Base-by-base conservation (phyloP, 768 basidiomycete genomes). In the Paxillus ammoniavirescens region DNA sequence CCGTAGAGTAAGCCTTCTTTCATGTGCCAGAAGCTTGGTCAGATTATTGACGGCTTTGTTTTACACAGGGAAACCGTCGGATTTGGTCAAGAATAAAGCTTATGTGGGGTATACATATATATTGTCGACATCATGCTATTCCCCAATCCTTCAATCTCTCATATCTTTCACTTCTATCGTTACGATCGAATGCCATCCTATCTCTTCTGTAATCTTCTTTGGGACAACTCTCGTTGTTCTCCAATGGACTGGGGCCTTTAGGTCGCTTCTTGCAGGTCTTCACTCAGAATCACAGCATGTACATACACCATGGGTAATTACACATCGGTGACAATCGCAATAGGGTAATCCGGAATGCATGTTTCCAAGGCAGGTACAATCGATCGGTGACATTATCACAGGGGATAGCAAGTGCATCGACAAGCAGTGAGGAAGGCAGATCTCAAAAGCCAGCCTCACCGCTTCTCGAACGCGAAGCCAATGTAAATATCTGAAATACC, bases 391-490 rank as follows among this genome's bases (percentile, higher is more conserved):
- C n/a, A n/a, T n/a, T n/a, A n/a, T n/a, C n/a, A n/a, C n/a, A n/a
- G n/a, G n/a, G n/a, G 21, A 21, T 21, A 21, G 21, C 21, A 21
- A 21, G 21, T 21, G 5, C 26, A 26, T 26, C 26, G 6, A 26
- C 6, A 43, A 42, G 33, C 40, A 17, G 47, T 18, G 17, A 7
- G 10, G 47, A 36, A 23, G 17, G 8, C n/a, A 17, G 6, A 18
- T 36, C 49, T 33, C 30, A 2, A 23, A 2, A 35, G 3, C 2
- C 7, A n/a, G 21, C 12, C 42, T 72, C 64, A 77, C 1, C 68
- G 67, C 71, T 90, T 96, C 69, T 91, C 84, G 63, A 96, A 89
- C 7, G 92, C 95, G 62, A 98, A 98, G 3, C 87, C 95, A 60
- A 95, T 82, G 62, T 98, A 98, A 49, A 98, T 86, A 68, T 95